Base-by-base conservation (phyloP, 2,329 filamentous ascomycete genomes). In the Niveomyces coronatus region DNA sequence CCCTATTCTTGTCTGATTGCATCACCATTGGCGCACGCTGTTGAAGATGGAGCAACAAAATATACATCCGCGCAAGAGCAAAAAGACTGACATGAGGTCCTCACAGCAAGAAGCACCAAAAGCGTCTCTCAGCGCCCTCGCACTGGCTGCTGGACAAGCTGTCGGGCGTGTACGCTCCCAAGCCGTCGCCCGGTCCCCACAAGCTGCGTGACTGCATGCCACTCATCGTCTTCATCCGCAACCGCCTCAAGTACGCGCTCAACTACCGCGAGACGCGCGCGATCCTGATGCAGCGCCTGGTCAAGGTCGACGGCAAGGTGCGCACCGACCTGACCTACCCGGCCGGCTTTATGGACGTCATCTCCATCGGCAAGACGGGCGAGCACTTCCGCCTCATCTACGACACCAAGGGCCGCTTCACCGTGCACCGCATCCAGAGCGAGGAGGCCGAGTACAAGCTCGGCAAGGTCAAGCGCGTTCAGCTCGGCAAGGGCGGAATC, bases 81-180 rank as follows among this genome's bases (percentile, higher is more conserved):
- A n/a, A 5, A 37, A 45, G 39, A 47, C 52, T 61, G 54, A 54
- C 63, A 53, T n/a, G n/a, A n/a, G n/a, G 53, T 19, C 47, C 48
- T 48, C 52, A 61, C 62, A 88, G 83, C 71, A 93, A 91, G 80
- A 95, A 95, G 84, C 91, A 98, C 75, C 89, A 96, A 74, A 96
- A 98, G 88, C 88, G 91, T 78, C 79, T 96, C 66, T 91, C 85
- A 73, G 91, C 91, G 67, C 91, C 91, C 65, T 93, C 85, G 68
- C 91, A 96, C 83, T 98, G 91, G 91, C 85, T 98, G 66, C 78
- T 98, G 68, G 91, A 98, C 85, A 98, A 98, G 74, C 79, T 98
- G 65, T 94, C 87, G 69, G 91, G 91, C 65, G 74, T 77, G 70
- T 89, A 84, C 63, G 80, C 77, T 55, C 79, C 79, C 58, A 64